A percentile compares a stretch with the other conserved stretches of the same genome.
Evolutionary conservation across 768 basidiomycete species (phyloP).

Genomic region (Pholiota molesta): DNA sequence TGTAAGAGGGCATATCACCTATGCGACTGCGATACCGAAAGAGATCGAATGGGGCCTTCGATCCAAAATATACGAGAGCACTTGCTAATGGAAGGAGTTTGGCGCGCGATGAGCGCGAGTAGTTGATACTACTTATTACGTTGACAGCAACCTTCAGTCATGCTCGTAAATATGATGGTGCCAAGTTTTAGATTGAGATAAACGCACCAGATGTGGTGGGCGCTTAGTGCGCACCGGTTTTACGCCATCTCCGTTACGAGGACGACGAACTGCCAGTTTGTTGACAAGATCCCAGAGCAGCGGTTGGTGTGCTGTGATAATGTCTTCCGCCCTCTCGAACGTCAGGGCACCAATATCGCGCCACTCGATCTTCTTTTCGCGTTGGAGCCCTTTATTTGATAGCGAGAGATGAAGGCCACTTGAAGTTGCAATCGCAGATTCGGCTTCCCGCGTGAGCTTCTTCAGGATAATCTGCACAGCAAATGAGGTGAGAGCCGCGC

Average conservation of each 20-base stretch:
- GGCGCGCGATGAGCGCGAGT: slow-evolving; percentile 18
- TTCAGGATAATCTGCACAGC: slow-evolving; percentile 27
- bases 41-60: slow-evolving; percentile 18
- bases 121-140: slow-evolving; percentile 17
- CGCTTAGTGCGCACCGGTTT: not conserved
- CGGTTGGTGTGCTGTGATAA: not conserved
- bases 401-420: slow-evolving; percentile 25
- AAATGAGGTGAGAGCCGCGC: slow-evolving; percentile 31
- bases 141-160: no score
- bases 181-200: not conserved
- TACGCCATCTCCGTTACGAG: not conserved
- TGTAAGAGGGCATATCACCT: slow-evolving; percentile 20
- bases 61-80: slow-evolving; percentile 20
- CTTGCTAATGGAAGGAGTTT: slow-evolving; percentile 21
- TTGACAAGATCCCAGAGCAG: not conserved
- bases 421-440: slow-evolving; percentile 15
- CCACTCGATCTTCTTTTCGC: not conserved
- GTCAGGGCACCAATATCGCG: not conserved
- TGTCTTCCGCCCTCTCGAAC: not conserved
- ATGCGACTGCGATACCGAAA: slow-evolving; percentile 17
- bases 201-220: not conserved
- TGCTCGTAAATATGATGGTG: not conserved
- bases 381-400: not conserved
- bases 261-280: not conserved
- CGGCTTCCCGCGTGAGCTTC: slow-evolving; percentile 23